A percentile compares a stretch with the other conserved stretches of the same genome.
Evolutionary conservation across 176 grass and related monocot species (phyloP).

Genomic region (Zea mays): Zm-B73-REFERENCE-NAM-5.0 NC_050098.1:196849001-196849500

Average conservation of each 20-base stretch:
- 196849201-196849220: background rate
- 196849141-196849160: conserved; percentile 91
- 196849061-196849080: conserved; percentile 96
- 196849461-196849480: conserved; percentile 87
- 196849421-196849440: background rate
- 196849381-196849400: background rate
- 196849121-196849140: conserved; percentile 92
- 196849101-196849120: conserved; percentile 82
- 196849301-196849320: too few species aligned
- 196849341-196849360: background rate
- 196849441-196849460: background rate
- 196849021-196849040: conserved; percentile 97
- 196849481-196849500: conserved; percentile 77
- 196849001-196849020: conserved; percentile 93
- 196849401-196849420: background rate
- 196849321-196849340: background rate
- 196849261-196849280: too few species aligned
- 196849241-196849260: too few species aligned
- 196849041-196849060: conserved; percentile 96
- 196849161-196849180: background rate
- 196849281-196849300: too few species aligned
- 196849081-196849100: conserved; percentile 84
- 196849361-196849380: background rate
- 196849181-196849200: background rate
- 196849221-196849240: background rate